phyloP scores from a whole-genome alignment of 73 alveolate species.

The Tetrahymena thermophila region DNA sequence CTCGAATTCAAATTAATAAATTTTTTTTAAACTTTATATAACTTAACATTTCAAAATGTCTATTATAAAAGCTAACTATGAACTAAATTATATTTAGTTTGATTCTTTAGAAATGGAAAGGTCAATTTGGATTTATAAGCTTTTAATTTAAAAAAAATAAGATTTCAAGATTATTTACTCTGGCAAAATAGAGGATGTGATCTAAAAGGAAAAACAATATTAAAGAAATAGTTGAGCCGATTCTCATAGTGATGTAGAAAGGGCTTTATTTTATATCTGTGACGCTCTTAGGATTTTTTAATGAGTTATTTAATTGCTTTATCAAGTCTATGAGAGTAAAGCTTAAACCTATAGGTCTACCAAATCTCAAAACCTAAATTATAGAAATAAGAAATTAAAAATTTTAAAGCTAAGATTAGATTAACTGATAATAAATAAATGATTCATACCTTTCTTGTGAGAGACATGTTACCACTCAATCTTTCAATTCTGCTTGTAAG shows the following conservation, averaged over 20 bases:
- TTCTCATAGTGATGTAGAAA: background rate
- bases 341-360: background rate
- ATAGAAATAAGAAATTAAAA: background rate
- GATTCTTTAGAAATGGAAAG: too few species aligned
- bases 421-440: background rate
- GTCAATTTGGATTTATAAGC: too few species aligned
- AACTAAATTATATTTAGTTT: too few species aligned
- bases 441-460: background rate
- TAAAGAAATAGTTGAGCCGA: background rate
- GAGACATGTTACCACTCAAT: background rate
- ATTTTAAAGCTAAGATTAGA: background rate
- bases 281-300: background rate
- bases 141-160: too few species aligned
- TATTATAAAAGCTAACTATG: too few species aligned
- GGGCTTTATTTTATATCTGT: background rate
- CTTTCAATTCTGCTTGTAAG: background rate
- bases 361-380: background rate
- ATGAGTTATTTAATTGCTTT: background rate
- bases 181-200: background rate
- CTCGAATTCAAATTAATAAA: too few species aligned
- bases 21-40: too few species aligned
- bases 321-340: background rate
- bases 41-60: too few species aligned
- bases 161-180: background rate
- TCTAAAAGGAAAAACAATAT: background rate